Evolutionary conservation across 2,329 filamentous ascomycete species (phyloP).

Genomic region (Pyricularia pennisetigena): DNA sequence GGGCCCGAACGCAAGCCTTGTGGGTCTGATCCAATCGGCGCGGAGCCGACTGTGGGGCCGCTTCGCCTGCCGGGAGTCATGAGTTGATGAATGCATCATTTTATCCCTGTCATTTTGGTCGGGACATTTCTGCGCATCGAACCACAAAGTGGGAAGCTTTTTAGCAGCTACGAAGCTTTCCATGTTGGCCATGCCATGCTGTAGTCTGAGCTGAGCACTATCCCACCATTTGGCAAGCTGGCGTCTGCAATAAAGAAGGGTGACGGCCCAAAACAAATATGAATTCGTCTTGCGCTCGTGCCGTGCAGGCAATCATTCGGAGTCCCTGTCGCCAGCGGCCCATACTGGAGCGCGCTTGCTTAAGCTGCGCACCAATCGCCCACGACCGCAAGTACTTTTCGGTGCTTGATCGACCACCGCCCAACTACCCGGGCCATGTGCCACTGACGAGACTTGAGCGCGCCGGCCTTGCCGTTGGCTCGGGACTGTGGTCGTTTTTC

Average conservation of each 20-base stretch:
- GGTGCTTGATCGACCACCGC: slow-evolving; percentile 70
- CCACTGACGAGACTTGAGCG: slow-evolving; percentile 75
- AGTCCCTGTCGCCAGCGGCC: neutral
- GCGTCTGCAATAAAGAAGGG: neutral
- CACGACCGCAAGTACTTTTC: slow-evolving; percentile 48
- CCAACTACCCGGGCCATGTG: slow-evolving; percentile 87
- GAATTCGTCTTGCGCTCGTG: neutral
- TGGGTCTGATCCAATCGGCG: neutral
- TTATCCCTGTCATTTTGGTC: neutral
- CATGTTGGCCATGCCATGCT: neutral
- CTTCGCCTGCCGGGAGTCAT: neutral
- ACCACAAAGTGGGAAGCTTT: neutral
- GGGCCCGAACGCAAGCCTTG: neutral
- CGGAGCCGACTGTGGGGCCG: neutral
- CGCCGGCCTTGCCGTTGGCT: slow-evolving; percentile 56
- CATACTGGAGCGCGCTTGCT: neutral
- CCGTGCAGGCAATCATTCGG: neutral
- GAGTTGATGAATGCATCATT: neutral
- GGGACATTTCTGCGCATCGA: neutral
- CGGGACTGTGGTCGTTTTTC: slow-evolving; percentile 52
- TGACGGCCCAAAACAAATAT: neutral
- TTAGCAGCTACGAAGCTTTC: neutral
- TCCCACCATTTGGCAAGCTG: neutral
- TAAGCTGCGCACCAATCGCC: slow-evolving; percentile 1
- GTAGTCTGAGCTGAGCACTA: neutral